These are phyloP conservation scores for Apodospora peruviana DNA, from an alignment of 495 filamentous ascomycete genomes.

Conservation along the genomic window DNA sequence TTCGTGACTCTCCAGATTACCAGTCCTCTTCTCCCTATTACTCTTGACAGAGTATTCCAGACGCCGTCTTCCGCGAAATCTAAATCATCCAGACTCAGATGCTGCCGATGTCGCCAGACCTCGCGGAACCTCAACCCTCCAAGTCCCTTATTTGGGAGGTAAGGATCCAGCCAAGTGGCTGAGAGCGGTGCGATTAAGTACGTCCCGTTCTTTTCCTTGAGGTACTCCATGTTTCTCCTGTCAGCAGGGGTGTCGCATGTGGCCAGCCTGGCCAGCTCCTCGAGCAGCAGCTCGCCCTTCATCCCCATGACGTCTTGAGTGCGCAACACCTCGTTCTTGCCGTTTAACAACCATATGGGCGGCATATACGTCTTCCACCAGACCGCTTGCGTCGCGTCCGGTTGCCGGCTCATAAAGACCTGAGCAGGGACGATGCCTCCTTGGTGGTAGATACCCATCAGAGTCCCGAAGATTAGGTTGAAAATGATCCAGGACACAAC, in stretches of 20 bases:
- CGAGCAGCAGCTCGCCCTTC: slow-evolving; percentile 53
- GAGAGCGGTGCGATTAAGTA: slow-evolving; percentile 70
- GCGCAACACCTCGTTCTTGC: slow-evolving; percentile 59
- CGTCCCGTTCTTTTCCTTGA: slow-evolving; percentile 46
- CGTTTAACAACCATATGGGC: slow-evolving; percentile 84
- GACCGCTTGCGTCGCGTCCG: slow-evolving; percentile 60
- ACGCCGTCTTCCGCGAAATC: slow-evolving; percentile 85
- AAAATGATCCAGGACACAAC: slow-evolving; percentile 72
- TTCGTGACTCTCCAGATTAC: slow-evolving; percentile 71
- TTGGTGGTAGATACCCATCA: slow-evolving; percentile 95
- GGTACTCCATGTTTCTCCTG: slow-evolving; percentile 41
- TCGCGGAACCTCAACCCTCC: slow-evolving; percentile 51
- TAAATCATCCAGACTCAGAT: slow-evolving; percentile 89
- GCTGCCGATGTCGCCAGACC: slow-evolving; percentile 66
- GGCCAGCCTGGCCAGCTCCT: slow-evolving; percentile 51
- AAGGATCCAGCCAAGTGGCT: slow-evolving; percentile 64
- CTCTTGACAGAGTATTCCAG: slow-evolving; percentile 62
- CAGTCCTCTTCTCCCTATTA: slow-evolving; percentile 76
- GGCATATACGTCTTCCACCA: slow-evolving; percentile 99
- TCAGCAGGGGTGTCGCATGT: slow-evolving; percentile 52
- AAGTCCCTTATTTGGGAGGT: slow-evolving; percentile 41
- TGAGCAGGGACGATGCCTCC: slow-evolving; percentile 86
- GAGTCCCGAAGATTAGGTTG: slow-evolving; percentile 67
- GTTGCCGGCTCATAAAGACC: slow-evolving; percentile 53
- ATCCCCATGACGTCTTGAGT: slow-evolving; percentile 84